phyloP scores from a whole-genome alignment of 2,329 filamentous ascomycete genomes.

The Epichloe elymi region DNA sequence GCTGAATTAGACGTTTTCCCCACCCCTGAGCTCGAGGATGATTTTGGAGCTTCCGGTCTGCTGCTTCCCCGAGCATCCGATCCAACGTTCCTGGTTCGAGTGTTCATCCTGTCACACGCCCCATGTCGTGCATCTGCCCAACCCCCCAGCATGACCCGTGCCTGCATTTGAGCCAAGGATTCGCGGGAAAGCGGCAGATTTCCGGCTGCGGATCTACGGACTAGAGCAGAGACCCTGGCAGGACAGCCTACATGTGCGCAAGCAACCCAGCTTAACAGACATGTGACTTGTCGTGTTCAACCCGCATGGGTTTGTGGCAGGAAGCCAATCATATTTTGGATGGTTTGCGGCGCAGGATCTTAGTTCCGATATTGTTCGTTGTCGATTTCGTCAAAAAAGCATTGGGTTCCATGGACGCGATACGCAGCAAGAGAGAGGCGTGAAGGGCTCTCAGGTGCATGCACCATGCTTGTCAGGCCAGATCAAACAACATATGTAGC shows the following conservation, averaged over 20 bases:
- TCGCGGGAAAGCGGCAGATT: not conserved
- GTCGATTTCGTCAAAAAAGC: no score
- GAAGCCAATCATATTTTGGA: not conserved
- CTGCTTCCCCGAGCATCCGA: not conserved
- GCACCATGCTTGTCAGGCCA: no score
- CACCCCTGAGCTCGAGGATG: no score
- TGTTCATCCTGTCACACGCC: not conserved
- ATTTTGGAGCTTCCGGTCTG: not conserved
- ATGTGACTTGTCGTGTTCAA: not conserved
- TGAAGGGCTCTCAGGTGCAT: no score
- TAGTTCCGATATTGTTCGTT: no score
- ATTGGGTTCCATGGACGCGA: no score
- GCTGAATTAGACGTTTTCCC: no score
- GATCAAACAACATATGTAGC: not conserved
- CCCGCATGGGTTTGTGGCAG: not conserved
- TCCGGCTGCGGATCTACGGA: not conserved
- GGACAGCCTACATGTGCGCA: not conserved
- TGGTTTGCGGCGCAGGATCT: not conserved
- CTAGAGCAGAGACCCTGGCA: not conserved
- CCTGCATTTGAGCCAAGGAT: not conserved
- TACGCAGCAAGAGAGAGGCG: no score
- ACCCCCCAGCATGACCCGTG: not conserved
- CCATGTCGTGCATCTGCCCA: not conserved
- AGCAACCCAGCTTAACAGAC: no score
- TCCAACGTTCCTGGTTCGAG: not conserved